A percentile compares a stretch with the other conserved stretches of the same genome.
These are phyloP conservation scores for Albifimbria verrucaria DNA, from an alignment of 2,329 filamentous ascomycete species.

Conservation along the genomic window DNA sequence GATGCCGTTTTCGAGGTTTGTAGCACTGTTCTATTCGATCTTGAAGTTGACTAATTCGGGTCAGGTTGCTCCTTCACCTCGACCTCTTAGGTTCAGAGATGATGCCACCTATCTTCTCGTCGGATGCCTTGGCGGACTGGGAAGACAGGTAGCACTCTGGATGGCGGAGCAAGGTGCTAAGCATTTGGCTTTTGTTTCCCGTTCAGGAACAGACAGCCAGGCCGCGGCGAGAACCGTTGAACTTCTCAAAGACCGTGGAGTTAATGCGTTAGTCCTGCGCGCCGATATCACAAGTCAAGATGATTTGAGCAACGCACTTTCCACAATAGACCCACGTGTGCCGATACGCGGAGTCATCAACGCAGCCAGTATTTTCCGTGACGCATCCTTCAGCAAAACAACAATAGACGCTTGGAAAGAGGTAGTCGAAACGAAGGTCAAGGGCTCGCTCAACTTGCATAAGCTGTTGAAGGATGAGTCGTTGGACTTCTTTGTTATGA, in stretches of 20 bases:
- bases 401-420: background rate
- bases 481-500: constrained; percentile 1
- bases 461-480: background rate
- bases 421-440: background rate
- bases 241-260: background rate
- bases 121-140: constrained; percentile 12
- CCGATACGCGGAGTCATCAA: background rate
- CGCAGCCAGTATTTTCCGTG: background rate
- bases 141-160: constrained; percentile 18
- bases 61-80: background rate
- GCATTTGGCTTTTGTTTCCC: constrained; percentile 22
- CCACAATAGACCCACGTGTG: background rate
- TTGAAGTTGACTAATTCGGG: background rate
- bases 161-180: constrained; percentile 21
- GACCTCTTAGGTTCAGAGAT: background rate
- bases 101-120: constrained; percentile 20
- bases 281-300: background rate
- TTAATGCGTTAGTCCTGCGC: background rate
- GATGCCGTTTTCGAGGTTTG: background rate
- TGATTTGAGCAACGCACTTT: background rate
- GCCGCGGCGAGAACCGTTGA: background rate
- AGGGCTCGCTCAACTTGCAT: background rate
- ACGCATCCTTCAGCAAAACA: background rate
- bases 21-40: background rate
- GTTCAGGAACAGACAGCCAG: constrained; percentile 1